Conservation (phyloP, 1,139 yeast species). For the Candida buenavistaensis region DNA sequence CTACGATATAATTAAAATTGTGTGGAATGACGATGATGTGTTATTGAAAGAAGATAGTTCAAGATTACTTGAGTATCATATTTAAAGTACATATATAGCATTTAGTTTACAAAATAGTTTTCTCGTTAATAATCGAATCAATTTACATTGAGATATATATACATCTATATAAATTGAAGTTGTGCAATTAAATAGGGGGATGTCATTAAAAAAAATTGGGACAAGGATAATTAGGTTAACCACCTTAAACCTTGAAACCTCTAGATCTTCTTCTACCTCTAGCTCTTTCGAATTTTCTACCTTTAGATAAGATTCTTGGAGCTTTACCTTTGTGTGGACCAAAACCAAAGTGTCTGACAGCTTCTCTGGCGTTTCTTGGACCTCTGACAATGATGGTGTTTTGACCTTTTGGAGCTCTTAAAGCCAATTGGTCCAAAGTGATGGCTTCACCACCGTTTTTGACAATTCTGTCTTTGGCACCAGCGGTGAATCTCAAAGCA, state of each 20-base stretch:
- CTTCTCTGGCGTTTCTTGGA: conserved; percentile 98
- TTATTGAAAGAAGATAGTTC: conserved; percentile 29
- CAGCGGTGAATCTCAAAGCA: conserved; percentile 98
- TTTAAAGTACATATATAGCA: too few relatives aligned
- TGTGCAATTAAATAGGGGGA: too few relatives aligned
- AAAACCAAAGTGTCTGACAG: conserved; percentile 99
- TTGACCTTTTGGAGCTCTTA: conserved; percentile 99
- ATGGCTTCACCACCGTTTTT: conserved; percentile 99
- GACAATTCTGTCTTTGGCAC: conserved; percentile 96
- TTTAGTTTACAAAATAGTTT: too few relatives aligned
- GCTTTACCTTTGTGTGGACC: conserved; percentile 99
- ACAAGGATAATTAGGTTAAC: conserved; percentile 16
- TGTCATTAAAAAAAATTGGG: conserved; percentile 2
- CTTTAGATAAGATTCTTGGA: conserved; percentile 95
- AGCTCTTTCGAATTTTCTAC: conserved; percentile 99
- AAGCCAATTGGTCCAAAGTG: conserved; percentile 98
- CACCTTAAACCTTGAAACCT: conserved; percentile 98
- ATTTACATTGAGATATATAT: conserved; percentile 1
- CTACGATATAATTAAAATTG: conserved; percentile 69
- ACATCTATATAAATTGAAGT: conserved; percentile 4
- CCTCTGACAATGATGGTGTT: conserved; percentile 98
- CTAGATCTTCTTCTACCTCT: conserved; percentile 99
- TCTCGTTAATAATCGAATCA: conserved; percentile 1
- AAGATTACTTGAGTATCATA: conserved; percentile 40
- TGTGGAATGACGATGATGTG: conserved; percentile 60